phyloP scores from a whole-genome alignment of 495 filamentous ascomycete species.

The Darksidea phi region DNA sequence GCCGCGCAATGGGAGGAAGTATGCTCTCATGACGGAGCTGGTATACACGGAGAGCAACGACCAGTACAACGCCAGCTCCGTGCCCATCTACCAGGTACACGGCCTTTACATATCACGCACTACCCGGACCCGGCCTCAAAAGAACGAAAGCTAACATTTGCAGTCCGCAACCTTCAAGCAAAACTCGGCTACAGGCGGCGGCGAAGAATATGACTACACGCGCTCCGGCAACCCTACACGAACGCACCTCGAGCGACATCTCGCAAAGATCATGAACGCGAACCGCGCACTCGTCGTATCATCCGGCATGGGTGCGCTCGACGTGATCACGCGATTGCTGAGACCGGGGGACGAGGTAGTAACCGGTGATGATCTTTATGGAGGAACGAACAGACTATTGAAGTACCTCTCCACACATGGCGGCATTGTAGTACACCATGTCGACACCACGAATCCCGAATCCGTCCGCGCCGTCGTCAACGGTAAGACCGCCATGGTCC shows the following conservation, averaged over 20 bases:
- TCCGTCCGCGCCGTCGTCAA: conserved; percentile 65
- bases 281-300: conserved; percentile 86
- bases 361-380: conserved; percentile 94
- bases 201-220: conserved; percentile 93
- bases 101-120: no score
- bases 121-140: neutral
- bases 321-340: conserved; percentile 92
- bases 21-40: conserved; percentile 91
- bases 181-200: conserved; percentile 71
- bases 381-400: conserved; percentile 89
- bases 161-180: conserved; percentile 98
- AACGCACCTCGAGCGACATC: conserved; percentile 91
- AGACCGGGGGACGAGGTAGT: conserved; percentile 95
- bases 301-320: conserved; percentile 94
- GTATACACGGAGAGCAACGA: conserved; percentile 94
- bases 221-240: conserved; percentile 94
- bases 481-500: conserved; percentile 87
- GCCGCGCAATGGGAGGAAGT: conserved; percentile 76
- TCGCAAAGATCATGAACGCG: conserved; percentile 98
- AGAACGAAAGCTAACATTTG: conserved; percentile 15
- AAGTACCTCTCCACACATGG: conserved; percentile 82
- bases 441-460: conserved; percentile 80
- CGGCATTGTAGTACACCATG: conserved; percentile 91
- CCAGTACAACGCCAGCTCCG: conserved; percentile 91
- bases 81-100: conserved; percentile 86